Percentiles rank a stretch among this genome's conserved stretches.
phyloP scores from a whole-genome alignment of 2,329 filamentous ascomycete genomes.

The Geosmithia flava region DNA sequence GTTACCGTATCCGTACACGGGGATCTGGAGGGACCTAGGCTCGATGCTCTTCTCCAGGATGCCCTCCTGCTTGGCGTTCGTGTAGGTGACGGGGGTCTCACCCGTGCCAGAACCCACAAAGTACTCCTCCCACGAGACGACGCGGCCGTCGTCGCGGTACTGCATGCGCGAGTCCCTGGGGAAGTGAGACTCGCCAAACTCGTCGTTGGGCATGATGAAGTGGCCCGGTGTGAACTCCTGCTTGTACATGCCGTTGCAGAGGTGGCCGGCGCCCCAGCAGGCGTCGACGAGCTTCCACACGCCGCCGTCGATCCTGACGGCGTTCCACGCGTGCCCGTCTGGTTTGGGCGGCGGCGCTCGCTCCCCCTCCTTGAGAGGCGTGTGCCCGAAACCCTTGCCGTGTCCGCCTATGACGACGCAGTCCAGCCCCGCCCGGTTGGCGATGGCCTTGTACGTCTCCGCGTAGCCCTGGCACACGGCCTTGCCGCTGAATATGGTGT shows the following conservation, averaged over 20 bases:
- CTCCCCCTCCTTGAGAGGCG: constrained; percentile 47
- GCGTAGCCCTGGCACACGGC: constrained; percentile 93
- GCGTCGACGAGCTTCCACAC: constrained; percentile 85
- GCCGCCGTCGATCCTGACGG: constrained; percentile 73
- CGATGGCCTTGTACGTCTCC: constrained; percentile 66
- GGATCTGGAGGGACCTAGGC: constrained; percentile 39
- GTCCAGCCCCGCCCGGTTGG: constrained; percentile 67
- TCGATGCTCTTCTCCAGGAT: constrained; percentile 45
- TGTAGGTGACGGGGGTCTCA: constrained; percentile 33
- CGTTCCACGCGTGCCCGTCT: constrained; percentile 81
- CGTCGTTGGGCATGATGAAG: constrained; percentile 56
- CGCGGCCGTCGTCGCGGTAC: constrained; percentile 60
- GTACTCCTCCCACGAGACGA: constrained; percentile 72
- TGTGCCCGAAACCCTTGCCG: constrained; percentile 76
- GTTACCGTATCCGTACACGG: constrained; percentile 45
- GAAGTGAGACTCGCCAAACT: constrained; percentile 73
- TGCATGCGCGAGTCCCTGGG: constrained; percentile 57
- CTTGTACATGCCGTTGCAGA: constrained; percentile 48
- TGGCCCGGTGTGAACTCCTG: constrained; percentile 53
- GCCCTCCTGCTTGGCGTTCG: constrained; percentile 33
- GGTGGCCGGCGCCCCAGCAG: constrained; percentile 81
- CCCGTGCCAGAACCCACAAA: constrained; percentile 43
- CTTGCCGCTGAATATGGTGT: constrained; percentile 63
- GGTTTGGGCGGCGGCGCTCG: constrained; percentile 50
- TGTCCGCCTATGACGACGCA: constrained; percentile 64